Conservation (phyloP, 2,329 filamentous ascomycete species). For the Diaporthe humulicola region DNA sequence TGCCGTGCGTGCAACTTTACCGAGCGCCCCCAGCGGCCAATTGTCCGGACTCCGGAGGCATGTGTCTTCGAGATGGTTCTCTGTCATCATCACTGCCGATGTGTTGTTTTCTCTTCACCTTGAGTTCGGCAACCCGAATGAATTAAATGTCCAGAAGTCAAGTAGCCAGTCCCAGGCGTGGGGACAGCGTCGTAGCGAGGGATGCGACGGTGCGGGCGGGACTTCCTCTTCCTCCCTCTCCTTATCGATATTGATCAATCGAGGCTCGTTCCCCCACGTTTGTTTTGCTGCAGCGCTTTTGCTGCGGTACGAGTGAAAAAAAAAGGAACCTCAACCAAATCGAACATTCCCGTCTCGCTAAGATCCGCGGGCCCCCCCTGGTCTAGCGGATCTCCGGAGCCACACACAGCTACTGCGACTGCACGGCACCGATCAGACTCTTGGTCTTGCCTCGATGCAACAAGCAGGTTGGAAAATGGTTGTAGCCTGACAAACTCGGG, state of each 20-base stretch:
- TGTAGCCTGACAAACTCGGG: not conserved
- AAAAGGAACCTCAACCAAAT: conserved; percentile 35
- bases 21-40: not conserved
- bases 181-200: not conserved
- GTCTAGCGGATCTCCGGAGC: conserved; percentile 38
- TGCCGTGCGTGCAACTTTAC: conserved; percentile 1
- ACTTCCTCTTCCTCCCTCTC: not conserved
- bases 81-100: not conserved
- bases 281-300: not conserved
- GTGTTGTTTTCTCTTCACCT: not conserved
- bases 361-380: conserved; percentile 13
- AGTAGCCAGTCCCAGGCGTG: not conserved
- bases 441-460: conserved; percentile 2
- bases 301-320: not conserved
- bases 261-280: conserved; percentile 21
- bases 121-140: conserved; percentile 1
- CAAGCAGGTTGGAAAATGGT: not conserved
- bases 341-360: conserved; percentile 32
- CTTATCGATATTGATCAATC: conserved; percentile 39
- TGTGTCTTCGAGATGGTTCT: not conserved
- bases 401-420: not conserved
- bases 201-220: not conserved
- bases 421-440: not conserved
- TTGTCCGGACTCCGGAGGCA: conserved; percentile 25
- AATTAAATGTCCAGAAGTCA: not conserved